Evolutionary conservation across 116 monocot species (phyloP).

Genomic region (Thalassia testudinum): DNA sequence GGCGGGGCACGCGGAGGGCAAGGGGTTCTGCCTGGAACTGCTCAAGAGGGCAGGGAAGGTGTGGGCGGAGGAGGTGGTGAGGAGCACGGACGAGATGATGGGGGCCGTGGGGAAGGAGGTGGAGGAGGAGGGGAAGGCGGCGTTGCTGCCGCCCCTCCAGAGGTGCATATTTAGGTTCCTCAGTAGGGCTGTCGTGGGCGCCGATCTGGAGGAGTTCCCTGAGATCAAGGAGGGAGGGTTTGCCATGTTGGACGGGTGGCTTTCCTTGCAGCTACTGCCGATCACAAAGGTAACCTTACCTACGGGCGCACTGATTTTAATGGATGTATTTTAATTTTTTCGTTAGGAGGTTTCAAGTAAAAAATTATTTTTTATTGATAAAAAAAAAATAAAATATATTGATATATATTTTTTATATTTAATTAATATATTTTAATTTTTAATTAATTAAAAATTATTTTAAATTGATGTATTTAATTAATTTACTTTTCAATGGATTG

Average conservation of each 20-base stretch:
- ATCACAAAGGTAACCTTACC: slow-evolving; percentile 2
- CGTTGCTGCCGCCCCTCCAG: slow-evolving; percentile 29
- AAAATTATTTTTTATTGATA: too few species aligned
- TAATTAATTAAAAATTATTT: too few species aligned
- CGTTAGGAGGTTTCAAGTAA: too few species aligned
- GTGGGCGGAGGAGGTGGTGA: slow-evolving; percentile 33
- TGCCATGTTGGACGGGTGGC: slow-evolving; percentile 44
- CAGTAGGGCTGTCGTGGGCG: slow-evolving; percentile 29
- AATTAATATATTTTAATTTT: too few species aligned
- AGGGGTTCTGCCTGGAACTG: slow-evolving; percentile 43
- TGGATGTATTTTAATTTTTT: too few species aligned
- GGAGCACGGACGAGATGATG: slow-evolving; percentile 16
- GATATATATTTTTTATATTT: too few species aligned
- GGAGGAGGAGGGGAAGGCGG: slow-evolving; percentile 4
- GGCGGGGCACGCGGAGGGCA: slow-evolving; percentile 21
- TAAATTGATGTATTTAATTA: too few species aligned
- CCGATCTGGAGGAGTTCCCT: slow-evolving; percentile 15
- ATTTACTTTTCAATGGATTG: too few species aligned
- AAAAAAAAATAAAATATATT: too few species aligned
- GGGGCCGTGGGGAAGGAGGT: slow-evolving; percentile 21
- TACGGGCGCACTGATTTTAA: too few species aligned
- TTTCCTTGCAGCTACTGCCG: slow-evolving; percentile 49
- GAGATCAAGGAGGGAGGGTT: slow-evolving; percentile 17
- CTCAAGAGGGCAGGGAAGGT: slow-evolving; percentile 22
- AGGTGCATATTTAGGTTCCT: slow-evolving; percentile 56